These are phyloP conservation scores for Backusella mclennaniae DNA, from an alignment of 192 early-diverging fungal species.

Conservation along the genomic window DNA sequence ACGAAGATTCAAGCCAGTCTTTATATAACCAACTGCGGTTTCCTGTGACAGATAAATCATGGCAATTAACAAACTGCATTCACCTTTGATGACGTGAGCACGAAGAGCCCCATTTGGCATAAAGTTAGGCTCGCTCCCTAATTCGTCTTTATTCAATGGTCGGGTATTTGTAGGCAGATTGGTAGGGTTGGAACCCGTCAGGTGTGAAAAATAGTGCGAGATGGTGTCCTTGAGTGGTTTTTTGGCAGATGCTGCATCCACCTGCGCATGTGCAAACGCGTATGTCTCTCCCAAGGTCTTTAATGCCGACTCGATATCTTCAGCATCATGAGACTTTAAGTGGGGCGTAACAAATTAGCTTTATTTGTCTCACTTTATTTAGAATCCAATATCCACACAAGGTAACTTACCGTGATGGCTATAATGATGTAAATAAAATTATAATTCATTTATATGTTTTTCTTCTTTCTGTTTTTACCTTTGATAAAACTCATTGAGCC, in stretches of 20 bases:
- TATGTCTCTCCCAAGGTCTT: slow-evolving; percentile 40
- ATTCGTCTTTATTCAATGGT: slow-evolving; percentile 17
- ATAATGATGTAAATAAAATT: not conserved
- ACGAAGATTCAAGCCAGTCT: slow-evolving; percentile 49
- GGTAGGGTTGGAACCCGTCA: slow-evolving; percentile 33
- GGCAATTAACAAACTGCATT: slow-evolving; percentile 45
- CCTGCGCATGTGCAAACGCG: slow-evolving; percentile 45
- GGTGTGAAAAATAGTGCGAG: slow-evolving; percentile 40
- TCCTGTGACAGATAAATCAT: slow-evolving; percentile 50
- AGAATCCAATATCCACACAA: not conserved
- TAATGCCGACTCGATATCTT: slow-evolving; percentile 43
- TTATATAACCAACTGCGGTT: slow-evolving; percentile 50
- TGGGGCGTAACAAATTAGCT: not conserved
- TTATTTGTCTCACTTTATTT: not conserved
- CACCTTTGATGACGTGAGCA: slow-evolving; percentile 50
- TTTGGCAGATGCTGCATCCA: slow-evolving; percentile 46
- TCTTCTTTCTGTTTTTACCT: slow-evolving; percentile 34
- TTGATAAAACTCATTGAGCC: slow-evolving; percentile 55
- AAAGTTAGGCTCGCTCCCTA: slow-evolving; percentile 19
- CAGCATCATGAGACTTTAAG: slow-evolving; percentile 40
- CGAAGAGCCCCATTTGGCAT: slow-evolving; percentile 55
- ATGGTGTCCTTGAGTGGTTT: slow-evolving; percentile 34
- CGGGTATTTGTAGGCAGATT: slow-evolving; percentile 28
- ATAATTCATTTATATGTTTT: no score
- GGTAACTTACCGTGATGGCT: slow-evolving; percentile 27